Base-by-base conservation (phyloP, 1,284 basidiomycete genomes). In the Pseudomicrostroma phylloplanum region DNA sequence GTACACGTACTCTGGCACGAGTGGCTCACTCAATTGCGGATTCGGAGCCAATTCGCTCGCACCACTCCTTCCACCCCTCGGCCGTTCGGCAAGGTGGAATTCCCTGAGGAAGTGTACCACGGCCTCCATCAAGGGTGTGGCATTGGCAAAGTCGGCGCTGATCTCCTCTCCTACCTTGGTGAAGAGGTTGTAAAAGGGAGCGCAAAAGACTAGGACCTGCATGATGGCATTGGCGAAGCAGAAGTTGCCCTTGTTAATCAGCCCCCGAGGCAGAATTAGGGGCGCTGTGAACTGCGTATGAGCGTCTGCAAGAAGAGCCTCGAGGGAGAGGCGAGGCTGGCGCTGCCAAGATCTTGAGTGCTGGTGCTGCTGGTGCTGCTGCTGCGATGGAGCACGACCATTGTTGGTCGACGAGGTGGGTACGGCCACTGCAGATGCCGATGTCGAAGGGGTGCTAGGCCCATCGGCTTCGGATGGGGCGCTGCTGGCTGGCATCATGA, bases 231-330 rank as follows among this genome's bases (percentile, higher is more conserved):
- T 97, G 58, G 93, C 92, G 78, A 96, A 98, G 81, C 94, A 98
- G 86, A 96, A 89, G 81, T 98, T 98, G 9, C 94, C 94, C 6
- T 87, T 89, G 81, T 97, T 98, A 73, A 97, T 85, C 51, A 98
- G 82, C 4, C 94, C 94, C 36, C 93, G 85, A 0, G 91, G 88
- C 39, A 84, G 80, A 23, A 85, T 84, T 64, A 83, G 80, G 11
- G 83, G 81, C 6, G 80, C 74, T 26, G 66, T 58, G 48, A 70
- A 71, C 13, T 36, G 54, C 15, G 57, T 64, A 41, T 74, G 70
- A 1, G 71, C 68, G 26, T 67, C 70, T 19, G 63, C 56, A 19
- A 72, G 61, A 6, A 66, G 58, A 15, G 61, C 62, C 30, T 70
- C 63, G 54, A 72, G 63, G 48, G 63, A 68, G 19, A n/a, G 54